A percentile compares a stretch with the other conserved stretches of the same genome.
Evolutionary conservation across 169 alveolate genomes (phyloP).

Genomic region (Plasmodium sp.): DNA sequence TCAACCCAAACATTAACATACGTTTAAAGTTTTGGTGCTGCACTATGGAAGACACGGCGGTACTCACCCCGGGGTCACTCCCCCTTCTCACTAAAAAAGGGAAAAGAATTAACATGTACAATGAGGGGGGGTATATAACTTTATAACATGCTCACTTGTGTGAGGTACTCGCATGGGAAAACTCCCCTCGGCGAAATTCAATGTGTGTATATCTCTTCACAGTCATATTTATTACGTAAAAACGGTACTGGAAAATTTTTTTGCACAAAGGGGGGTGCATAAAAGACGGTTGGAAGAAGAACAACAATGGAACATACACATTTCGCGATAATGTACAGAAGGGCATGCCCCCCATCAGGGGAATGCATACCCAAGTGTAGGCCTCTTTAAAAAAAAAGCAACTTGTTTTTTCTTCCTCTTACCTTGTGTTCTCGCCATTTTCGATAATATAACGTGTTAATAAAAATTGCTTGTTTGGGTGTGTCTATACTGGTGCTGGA

Average conservation of each 20-base stretch:
- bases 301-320: not conserved
- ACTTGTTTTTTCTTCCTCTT: not conserved
- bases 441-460: slow-evolving; percentile 8
- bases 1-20: slow-evolving; percentile 92
- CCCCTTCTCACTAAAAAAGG: slow-evolving; percentile 82
- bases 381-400: not conserved
- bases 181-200: not conserved
- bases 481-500: not conserved
- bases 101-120: slow-evolving; percentile 48
- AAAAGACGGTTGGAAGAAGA: not conserved
- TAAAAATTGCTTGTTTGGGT: not conserved
- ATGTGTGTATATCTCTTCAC: not conserved
- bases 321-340: not conserved
- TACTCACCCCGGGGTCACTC: slow-evolving; percentile 94
- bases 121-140: not conserved
- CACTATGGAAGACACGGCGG: slow-evolving; percentile 92
- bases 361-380: not conserved
- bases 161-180: not conserved
- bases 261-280: not conserved
- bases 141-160: not conserved
- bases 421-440: slow-evolving; percentile 67
- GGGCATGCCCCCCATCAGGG: not conserved
- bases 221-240: not conserved
- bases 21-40: slow-evolving; percentile 94
- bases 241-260: not conserved